phyloP scores from a whole-genome alignment of 345 rosid species.

The Ricinus communis region DNA sequence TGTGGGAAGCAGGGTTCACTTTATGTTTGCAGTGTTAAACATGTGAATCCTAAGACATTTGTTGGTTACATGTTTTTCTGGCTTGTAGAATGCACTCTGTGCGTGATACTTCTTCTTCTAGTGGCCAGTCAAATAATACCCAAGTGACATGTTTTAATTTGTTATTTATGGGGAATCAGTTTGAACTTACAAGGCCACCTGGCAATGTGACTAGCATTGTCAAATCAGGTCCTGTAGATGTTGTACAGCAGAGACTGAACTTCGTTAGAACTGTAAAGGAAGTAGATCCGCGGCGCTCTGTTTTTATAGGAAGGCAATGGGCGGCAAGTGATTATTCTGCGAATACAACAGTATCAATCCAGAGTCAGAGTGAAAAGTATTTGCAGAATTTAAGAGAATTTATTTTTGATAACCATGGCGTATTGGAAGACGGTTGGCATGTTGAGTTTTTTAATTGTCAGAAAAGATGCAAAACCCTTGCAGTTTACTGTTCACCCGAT shows the following conservation, averaged over 20 bases:
- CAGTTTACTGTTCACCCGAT: conserved; percentile 23
- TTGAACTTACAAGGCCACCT: conserved; percentile 11
- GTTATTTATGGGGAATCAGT: conserved; percentile 16
- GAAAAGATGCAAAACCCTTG: conserved; percentile 18
- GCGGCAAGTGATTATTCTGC: conserved; percentile 17
- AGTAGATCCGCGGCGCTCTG: neutral
- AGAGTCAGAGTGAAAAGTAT: conserved; percentile 12
- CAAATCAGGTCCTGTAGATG: conserved; percentile 15
- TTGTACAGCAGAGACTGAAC: conserved; percentile 8
- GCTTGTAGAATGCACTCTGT: conserved; percentile 23
- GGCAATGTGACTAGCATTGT: neutral
- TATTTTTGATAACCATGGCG: conserved; percentile 18
- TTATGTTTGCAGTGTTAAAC: neutral
- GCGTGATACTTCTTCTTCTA: conserved; percentile 9
- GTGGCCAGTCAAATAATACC: conserved; percentile 12
- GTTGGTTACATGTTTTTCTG: conserved; percentile 18
- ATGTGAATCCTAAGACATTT: neutral
- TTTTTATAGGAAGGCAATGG: conserved; percentile 7
- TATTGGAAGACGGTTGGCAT: conserved; percentile 21
- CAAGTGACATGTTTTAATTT: conserved; percentile 12
- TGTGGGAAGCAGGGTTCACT: neutral
- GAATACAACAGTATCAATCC: neutral
- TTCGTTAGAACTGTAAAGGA: conserved; percentile 15
- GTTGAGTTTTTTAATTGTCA: conserved; percentile 21
- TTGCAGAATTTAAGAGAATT: conserved; percentile 20